These are phyloP conservation scores for Coleophoma crateriformis DNA, from an alignment of 2,329 filamentous ascomycete genomes.

Conservation along the genomic window DNA sequence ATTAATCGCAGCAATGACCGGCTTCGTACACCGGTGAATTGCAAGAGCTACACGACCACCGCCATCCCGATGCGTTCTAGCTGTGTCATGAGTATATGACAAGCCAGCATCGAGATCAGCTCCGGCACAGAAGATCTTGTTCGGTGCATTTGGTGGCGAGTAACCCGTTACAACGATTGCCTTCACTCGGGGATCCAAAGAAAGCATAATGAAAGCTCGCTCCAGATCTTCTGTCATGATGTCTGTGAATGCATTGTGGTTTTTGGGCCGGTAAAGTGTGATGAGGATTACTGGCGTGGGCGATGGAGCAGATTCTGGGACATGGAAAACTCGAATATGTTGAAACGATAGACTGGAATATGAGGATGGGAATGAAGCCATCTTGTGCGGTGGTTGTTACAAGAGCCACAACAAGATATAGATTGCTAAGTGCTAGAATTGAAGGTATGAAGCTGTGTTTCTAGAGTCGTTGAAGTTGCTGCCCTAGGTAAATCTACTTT, in stretches of 20 bases:
- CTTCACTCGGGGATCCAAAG: conserved; percentile 47
- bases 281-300: conserved; percentile 59
- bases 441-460: no score
- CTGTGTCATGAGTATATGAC: conserved; percentile 11
- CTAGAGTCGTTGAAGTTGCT: no score
- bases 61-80: conserved; percentile 33
- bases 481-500: no score
- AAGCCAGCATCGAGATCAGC: conserved; percentile 23
- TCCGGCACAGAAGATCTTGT: conserved; percentile 51
- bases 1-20: conserved; percentile 53
- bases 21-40: conserved; percentile 51
- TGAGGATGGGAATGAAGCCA: conserved; percentile 18
- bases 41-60: conserved; percentile 50
- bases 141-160: conserved; percentile 13
- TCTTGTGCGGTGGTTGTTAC: neutral
- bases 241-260: conserved; percentile 65
- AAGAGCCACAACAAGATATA: no score
- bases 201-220: conserved; percentile 43
- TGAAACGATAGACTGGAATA: conserved; percentile 38
- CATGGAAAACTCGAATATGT: conserved; percentile 41
- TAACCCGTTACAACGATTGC: conserved; percentile 47
- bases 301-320: conserved; percentile 42
- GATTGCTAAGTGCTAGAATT: no score
- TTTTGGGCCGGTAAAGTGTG: conserved; percentile 57
- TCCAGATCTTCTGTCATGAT: conserved; percentile 58